Base-by-base conservation (phyloP, 805 yeast species). In the Metschnikowia sp. region DNA sequence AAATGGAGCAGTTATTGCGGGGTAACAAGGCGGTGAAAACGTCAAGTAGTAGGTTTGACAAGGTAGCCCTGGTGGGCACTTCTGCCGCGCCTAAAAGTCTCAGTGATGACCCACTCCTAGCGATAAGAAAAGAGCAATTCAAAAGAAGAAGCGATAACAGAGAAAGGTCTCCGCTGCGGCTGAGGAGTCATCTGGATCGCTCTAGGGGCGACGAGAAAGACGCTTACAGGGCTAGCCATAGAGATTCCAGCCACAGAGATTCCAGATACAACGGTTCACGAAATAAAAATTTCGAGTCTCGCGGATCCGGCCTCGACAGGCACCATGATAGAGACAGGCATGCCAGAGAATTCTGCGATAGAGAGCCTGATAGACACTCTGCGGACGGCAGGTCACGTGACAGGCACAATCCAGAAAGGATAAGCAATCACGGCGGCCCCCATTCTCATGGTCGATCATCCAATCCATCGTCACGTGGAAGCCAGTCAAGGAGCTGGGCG, bases 31-130 rank as follows among this genome's bases (percentile, higher is more conserved):
- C 77, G 10, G 63, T 80, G 13, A 76, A 74, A 52, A 65, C 42
- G 37, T 32, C 43, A 29, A 45, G 45, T 8, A 60, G 61, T 36
- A 49, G 65, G 36, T 54, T 67, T 31, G 63, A 64, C 42, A 56
- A 51, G 39, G 62, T 59, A 39, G 51, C 65, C 6, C 49, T 51
- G 11, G 53, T 51, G 33, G 65, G 70, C 51, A 39, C 53, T 53
- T 39, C 42, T 48, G 42, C 47, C 39, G 22, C 55, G 62, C 34
- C 32, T 59, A 60, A 26, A 8, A 9, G 38, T 59, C 35, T 45
- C 32, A 54, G 42, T 8, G 72, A 78, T 36, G 86, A 82, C 54
- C 86, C 86, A 1, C 67, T 82, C 67, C 55, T 70, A 36, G 68
- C 63, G 47, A 73, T 79, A 9, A 66, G 68, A 22, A 54, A 49